These are phyloP conservation scores for Vigna nakashimae DNA, from an alignment of 306 rosid species.

Conservation along the genomic window DNA sequence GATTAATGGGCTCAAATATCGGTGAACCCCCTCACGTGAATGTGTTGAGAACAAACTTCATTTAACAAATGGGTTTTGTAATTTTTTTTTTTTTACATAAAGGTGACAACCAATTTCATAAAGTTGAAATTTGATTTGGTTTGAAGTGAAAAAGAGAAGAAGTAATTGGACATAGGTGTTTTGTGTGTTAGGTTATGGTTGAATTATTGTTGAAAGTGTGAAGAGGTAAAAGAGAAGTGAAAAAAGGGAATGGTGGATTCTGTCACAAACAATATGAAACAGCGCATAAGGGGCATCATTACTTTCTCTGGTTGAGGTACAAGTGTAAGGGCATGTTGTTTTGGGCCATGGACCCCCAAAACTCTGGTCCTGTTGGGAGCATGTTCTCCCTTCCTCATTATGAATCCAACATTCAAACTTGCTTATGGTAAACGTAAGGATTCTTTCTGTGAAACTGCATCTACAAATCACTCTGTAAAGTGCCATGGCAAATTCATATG, in stretches of 20 bases:
- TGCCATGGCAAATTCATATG: background rate
- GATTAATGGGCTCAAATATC: no score
- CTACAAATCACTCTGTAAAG: constrained; percentile 11
- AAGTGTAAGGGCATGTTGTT: constrained; percentile 34
- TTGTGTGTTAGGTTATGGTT: background rate
- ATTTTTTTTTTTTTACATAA: no score
- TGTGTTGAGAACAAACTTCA: no score
- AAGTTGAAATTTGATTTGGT: background rate
- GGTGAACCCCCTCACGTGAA: no score
- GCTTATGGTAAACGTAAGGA: constrained; percentile 50
- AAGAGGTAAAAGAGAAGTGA: constrained; percentile 31
- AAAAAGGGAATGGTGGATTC: constrained; percentile 40
- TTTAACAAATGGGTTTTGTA: no score
- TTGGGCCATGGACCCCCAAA: constrained; percentile 50
- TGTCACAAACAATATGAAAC: constrained; percentile 36
- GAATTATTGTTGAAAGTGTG: background rate
- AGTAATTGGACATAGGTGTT: background rate
- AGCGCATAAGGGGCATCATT: constrained; percentile 45
- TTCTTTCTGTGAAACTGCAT: constrained; percentile 30
- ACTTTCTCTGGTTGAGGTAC: constrained; percentile 42
- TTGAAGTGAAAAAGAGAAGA: constrained; percentile 2
- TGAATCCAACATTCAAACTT: constrained; percentile 38
- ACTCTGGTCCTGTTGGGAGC: constrained; percentile 32
- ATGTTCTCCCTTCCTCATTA: constrained; percentile 44
- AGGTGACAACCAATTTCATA: no score